Conservation (phyloP, 2,329 filamentous ascomycete species). For the Microdochium paspali region DNA sequence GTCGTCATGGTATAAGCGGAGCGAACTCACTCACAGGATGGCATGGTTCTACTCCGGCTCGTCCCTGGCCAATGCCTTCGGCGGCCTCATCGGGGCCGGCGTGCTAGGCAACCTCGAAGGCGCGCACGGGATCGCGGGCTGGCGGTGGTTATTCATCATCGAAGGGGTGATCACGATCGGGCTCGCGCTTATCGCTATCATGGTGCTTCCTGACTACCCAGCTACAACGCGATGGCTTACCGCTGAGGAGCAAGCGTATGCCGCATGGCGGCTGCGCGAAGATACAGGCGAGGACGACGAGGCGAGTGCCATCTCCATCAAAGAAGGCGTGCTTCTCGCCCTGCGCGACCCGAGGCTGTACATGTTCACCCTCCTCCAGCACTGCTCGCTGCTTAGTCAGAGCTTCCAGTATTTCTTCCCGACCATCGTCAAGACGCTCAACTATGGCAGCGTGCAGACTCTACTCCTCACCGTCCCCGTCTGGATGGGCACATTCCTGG, state of each 20-base stretch:
- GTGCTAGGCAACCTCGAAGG: conserved; percentile 33
- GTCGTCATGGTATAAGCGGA: conserved; percentile 33
- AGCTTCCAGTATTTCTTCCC: conserved; percentile 60
- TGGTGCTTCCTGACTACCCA: conserved; percentile 39
- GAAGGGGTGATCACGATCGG: conserved; percentile 30
- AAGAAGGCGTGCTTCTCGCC: conserved; percentile 36
- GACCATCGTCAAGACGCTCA: conserved; percentile 50
- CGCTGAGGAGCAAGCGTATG: conserved; percentile 40
- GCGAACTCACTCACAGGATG: conserved; percentile 33
- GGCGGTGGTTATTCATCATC: conserved; percentile 28
- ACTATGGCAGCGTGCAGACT: conserved; percentile 43
- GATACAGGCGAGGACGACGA: conserved; percentile 37
- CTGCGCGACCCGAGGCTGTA: conserved; percentile 40
- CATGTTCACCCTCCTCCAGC: conserved; percentile 44
- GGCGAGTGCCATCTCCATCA: conserved; percentile 24
- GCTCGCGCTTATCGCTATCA: conserved; percentile 14
- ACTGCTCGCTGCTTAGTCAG: conserved; percentile 39
- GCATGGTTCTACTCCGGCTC: conserved; percentile 36
- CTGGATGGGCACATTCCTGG: conserved; percentile 42
- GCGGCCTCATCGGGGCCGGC: conserved; percentile 38
- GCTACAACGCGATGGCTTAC: conserved; percentile 41
- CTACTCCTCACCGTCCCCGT: conserved; percentile 48
- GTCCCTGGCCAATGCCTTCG: conserved; percentile 40
- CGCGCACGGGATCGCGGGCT: conserved; percentile 26
- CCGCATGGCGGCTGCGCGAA: conserved; percentile 38